phyloP scores from a whole-genome alignment of 78 protist species.

The Dictyostelium intermedium region DNA sequence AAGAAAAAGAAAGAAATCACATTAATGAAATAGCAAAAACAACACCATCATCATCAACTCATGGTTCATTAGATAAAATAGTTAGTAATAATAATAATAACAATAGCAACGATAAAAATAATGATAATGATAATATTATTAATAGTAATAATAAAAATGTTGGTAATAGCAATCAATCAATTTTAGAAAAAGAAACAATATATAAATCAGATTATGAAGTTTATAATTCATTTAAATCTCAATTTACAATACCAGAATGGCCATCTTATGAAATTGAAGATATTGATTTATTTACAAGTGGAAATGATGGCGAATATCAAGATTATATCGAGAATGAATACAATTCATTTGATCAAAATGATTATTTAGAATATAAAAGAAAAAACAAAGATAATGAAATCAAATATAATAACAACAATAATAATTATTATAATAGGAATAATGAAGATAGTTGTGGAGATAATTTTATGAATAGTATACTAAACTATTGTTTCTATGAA shows the following conservation, averaged over 20 bases:
- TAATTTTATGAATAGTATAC: not conserved
- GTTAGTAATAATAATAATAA: not conserved
- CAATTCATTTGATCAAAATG: not conserved
- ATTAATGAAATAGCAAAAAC: not conserved
- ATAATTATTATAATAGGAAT: not conserved
- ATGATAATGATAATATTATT: not conserved
- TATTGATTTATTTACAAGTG: conserved; percentile 31
- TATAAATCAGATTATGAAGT: not conserved
- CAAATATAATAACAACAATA: not conserved
- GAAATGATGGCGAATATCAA: not conserved
- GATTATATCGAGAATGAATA: not conserved
- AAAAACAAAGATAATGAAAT: not conserved
- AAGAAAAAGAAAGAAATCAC: not conserved
- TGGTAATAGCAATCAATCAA: not conserved
- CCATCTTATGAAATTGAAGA: conserved; percentile 22
- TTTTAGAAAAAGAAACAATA: not conserved
- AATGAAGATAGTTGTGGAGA: not conserved
- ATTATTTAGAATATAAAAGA: not conserved
- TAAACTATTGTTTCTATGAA: not conserved
- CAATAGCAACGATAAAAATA: not conserved
- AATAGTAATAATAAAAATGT: not conserved
- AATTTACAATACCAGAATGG: conserved; percentile 7
- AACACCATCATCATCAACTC: not conserved
- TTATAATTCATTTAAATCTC: conserved; percentile 5
- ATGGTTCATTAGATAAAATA: not conserved